A percentile compares a stretch with the other conserved stretches of the same genome.
These are phyloP conservation scores for Ulota crispa DNA, from an alignment of 225 moss, liverwort and hornwort genomes.

Conservation along the genomic window DNA sequence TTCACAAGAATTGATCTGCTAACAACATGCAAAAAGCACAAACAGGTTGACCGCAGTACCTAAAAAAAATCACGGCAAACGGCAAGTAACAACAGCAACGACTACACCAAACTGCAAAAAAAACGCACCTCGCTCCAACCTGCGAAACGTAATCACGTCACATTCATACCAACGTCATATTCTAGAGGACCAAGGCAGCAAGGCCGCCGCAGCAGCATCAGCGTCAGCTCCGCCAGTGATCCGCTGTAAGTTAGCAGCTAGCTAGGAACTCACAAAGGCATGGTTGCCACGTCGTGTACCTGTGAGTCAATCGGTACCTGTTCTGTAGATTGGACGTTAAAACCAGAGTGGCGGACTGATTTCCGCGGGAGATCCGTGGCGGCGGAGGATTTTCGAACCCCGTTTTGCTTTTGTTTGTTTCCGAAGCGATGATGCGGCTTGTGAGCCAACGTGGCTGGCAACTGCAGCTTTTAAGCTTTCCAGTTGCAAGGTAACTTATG, in stretches of 20 bases:
- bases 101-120: not conserved
- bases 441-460: not conserved
- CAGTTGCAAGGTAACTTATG: not conserved
- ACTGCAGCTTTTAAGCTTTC: not conserved
- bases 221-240: no score
- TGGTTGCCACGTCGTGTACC: not conserved
- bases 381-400: not conserved
- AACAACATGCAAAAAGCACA: not conserved
- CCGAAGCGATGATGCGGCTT: no score
- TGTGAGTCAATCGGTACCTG: not conserved
- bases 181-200: no score
- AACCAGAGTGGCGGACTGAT: not conserved
- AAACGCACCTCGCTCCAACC: not conserved
- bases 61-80: not conserved
- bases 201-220: no score
- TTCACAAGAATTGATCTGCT: not conserved
- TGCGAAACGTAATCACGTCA: not conserved
- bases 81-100: not conserved
- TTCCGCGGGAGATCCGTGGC: not conserved
- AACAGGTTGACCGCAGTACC: not conserved
- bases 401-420: not conserved
- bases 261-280: not conserved
- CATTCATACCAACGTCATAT: not conserved
- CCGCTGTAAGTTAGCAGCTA: not conserved
- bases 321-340: not conserved